phyloP scores from a whole-genome alignment of 805 yeast genomes.

The Starmerella apis region DNA sequence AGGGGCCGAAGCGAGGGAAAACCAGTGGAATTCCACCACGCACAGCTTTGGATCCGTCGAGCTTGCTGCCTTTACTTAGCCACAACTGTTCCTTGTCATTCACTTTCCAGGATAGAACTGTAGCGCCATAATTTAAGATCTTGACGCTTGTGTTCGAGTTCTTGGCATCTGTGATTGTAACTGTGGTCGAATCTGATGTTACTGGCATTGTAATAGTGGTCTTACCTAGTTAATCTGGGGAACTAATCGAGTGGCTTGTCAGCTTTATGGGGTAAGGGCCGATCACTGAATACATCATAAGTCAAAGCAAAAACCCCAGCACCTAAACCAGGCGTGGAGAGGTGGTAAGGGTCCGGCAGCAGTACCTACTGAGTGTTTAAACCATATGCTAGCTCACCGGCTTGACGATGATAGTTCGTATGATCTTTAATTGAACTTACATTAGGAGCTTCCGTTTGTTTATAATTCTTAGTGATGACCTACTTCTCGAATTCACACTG shows the following conservation, averaged over 20 bases:
- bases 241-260: not conserved
- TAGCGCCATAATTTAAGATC: constrained; percentile 80
- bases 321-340: no score
- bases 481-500: no score
- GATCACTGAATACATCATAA: no score
- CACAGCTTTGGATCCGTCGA: constrained; percentile 89
- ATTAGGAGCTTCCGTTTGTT: no score
- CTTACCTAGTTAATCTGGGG: not conserved
- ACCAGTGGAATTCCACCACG: constrained; percentile 97
- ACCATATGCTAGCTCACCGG: no score
- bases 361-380: no score
- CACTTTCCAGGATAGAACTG: constrained; percentile 70
- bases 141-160: constrained; percentile 35
- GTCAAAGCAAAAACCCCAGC: no score
- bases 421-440: no score
- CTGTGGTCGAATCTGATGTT: constrained; percentile 14
- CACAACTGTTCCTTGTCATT: constrained; percentile 72
- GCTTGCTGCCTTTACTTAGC: constrained; percentile 50
- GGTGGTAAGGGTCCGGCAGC: no score
- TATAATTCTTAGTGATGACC: no score
- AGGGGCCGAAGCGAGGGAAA: constrained; percentile 76
- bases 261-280: no score
- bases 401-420: no score
- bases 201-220: constrained; percentile 16
- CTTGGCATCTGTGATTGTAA: constrained; percentile 19